Evolutionary conservation across 441 rosid species (phyloP), one percentile per base, ranked within the genome.

Genomic region (Gossypium schwendimanii): DNA sequence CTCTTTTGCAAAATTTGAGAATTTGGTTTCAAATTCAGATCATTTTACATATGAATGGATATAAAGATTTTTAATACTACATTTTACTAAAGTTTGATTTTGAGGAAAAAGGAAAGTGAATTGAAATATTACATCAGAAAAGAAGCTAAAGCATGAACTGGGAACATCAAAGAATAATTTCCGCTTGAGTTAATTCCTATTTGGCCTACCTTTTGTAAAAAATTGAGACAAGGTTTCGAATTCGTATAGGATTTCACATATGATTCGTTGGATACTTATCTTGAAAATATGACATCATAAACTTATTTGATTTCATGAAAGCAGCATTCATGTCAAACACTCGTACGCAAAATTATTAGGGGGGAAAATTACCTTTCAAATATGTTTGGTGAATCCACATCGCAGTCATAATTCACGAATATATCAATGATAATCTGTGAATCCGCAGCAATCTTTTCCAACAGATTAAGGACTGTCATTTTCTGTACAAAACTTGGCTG

Each of bases 401-500:
- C 97, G 75, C 99, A 92, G 81, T 95, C 98, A 79, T 91, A 95
- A 76, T 95, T 95, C 73, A 95, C 97, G 78, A 95, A 95, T 80
- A 92, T 78, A 81, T 95, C 99, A 78, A 95, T 70, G 65, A 90
- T 83, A 68, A 90, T 81, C 83, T 87, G 92, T 2, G 99, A 78
- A 78, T 95, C 99, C 73, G 82, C 87, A 53, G 88, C 87, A 58
- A 93, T 86, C 83, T 87, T 90, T 77, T 93, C 98, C 86, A 95
- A 76, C 77, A 92, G 82, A 78, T 82, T 91, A 75, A 95, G 92
- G 72, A 95, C 97, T 39, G 93, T 93, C 98, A 93, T 91, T 81
- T 95, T 95, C 87, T 95, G 99, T 75, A 93, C 73, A 81, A 93
- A 95, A 79, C 99, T 95, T 73, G 99, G 99, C 87, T 93, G 99